phyloP scores from a whole-genome alignment of 169 alveolate genomes.

The Cryptosporidium sp. region DNA sequence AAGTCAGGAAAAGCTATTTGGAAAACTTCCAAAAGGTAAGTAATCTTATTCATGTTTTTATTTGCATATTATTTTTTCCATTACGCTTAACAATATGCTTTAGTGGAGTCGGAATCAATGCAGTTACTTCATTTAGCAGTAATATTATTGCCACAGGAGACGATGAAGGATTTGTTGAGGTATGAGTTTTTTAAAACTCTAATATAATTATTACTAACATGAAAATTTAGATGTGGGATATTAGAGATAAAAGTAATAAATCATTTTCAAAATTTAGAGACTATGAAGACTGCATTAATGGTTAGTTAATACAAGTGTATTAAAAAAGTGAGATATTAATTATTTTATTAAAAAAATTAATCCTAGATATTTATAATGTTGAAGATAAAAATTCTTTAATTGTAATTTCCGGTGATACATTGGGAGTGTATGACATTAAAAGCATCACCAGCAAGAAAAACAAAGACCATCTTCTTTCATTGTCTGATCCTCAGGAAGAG shows the following conservation, averaged over 20 bases:
- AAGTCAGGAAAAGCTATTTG: constrained; percentile 15
- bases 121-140: constrained; percentile 1
- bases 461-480: constrained; percentile 45
- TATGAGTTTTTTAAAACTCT: neutral
- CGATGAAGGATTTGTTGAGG: constrained; percentile 66
- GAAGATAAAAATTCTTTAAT: constrained; percentile 28
- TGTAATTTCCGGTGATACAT: constrained; percentile 47
- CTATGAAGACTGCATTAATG: constrained; percentile 67
- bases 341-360: neutral
- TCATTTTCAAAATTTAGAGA: constrained; percentile 54
- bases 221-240: constrained; percentile 50
- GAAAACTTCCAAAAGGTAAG: constrained; percentile 53
- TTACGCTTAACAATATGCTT: neutral
- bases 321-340: neutral
- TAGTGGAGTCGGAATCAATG: constrained; percentile 54
- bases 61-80: neutral
- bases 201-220: neutral
- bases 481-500: constrained; percentile 73
- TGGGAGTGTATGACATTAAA: constrained; percentile 52
- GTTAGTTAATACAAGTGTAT: constrained; percentile 20
- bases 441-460: constrained; percentile 37
- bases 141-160: constrained; percentile 40
- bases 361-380: constrained; percentile 26
- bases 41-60: neutral
- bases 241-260: constrained; percentile 28